phyloP scores from a whole-genome alignment of 257 asterid species.

The Nicotiana noctiflora region DNA sequence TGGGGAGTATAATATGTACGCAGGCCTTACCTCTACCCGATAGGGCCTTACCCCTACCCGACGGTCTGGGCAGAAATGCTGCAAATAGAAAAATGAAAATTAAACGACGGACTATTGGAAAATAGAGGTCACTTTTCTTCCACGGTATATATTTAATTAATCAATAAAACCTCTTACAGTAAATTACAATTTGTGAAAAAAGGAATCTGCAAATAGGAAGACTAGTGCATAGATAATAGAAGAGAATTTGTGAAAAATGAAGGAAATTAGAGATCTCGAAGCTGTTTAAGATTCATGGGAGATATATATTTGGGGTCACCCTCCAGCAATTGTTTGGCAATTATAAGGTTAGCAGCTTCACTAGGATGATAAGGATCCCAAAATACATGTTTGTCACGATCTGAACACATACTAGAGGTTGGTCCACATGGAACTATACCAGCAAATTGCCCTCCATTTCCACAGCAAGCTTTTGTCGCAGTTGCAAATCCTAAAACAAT shows the following conservation, averaged over 20 bases:
- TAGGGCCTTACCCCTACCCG: no score
- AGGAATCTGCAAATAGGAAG: not conserved
- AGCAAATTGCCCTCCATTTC: constrained; percentile 79
- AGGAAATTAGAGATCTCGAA: constrained; percentile 49
- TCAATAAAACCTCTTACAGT: not conserved
- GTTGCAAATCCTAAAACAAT: constrained; percentile 51
- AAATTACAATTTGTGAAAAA: not conserved
- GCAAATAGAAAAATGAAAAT: not conserved
- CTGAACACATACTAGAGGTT: constrained; percentile 67
- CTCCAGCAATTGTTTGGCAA: constrained; percentile 69
- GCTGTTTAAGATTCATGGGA: constrained; percentile 66
- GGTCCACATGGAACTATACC: constrained; percentile 92
- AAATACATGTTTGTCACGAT: constrained; percentile 66
- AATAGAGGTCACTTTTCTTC: not conserved
- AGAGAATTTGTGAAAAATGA: not conserved
- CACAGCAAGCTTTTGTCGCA: constrained; percentile 76
- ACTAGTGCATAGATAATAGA: not conserved
- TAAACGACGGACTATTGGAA: not conserved
- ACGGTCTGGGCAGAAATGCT: no score
- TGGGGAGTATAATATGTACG: no score
- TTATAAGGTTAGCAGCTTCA: constrained; percentile 74
- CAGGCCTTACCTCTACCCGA: no score
- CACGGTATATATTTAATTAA: not conserved
- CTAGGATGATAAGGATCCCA: constrained; percentile 98
- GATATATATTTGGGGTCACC: constrained; percentile 56